Base-by-base conservation (phyloP, 1,139 yeast genomes). In the Candida tunisiensis region DNA sequence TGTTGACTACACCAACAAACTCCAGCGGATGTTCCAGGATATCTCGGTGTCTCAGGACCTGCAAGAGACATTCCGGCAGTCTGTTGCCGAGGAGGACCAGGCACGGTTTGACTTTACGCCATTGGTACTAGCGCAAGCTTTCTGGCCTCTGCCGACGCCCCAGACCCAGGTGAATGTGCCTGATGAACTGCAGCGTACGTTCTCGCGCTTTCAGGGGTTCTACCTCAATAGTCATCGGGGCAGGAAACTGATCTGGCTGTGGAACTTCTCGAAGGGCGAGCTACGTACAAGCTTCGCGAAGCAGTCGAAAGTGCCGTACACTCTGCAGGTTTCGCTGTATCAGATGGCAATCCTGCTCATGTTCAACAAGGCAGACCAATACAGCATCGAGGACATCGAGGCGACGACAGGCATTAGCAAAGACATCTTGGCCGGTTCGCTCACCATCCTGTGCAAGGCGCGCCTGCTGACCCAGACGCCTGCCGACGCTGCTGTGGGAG, bases 11-110 rank as follows among this genome's bases (percentile, higher is more conserved):
- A 85, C 96, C 2, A 75, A 83, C 32, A 88, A 83, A 49, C 78
- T 91, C 55, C 82, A 93, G 23, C 78, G 85, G 43, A 91, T 91
- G 99, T 85, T 91, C 53, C 80, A 79, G 46, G 98, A 91, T 53
- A 82, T 91, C 64, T 69, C 78, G 42, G 70, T 91, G 3, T 82
- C 94, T 0, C 72, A 70, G 35, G 92, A 82, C 35, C 62, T 88
- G 49, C 82, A 77, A 41, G 48, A 53, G 12, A 62, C 65, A 33
- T 82, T 83, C 47, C 71, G 65, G 42, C 69, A 66, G 16, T 60
- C 60, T 29, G 51, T 66, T 25, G 49, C 56, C 25, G 46, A 48
- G 26, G 47, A 55, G 32, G 45, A 51, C 6, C 48, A 57, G 25
- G 63, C 38, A n/a, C 37, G 34, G 11, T 34, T 41, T 10, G 62